Evolutionary conservation across 192 early-diverging fungal genomes (phyloP).

Genomic region (Nowakowskiella sp.): DNA sequence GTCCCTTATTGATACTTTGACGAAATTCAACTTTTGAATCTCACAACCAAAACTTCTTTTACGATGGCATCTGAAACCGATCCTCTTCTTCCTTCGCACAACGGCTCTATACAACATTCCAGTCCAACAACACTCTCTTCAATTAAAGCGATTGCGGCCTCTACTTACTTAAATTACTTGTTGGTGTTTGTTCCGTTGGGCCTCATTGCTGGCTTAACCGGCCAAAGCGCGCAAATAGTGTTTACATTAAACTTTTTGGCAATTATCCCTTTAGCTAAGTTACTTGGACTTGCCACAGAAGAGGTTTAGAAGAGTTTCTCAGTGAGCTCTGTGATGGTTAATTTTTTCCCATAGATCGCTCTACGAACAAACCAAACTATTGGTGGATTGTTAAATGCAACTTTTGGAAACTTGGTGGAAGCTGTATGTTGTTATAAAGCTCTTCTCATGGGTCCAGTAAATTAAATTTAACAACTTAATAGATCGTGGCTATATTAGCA

Average conservation of each 20-base stretch:
- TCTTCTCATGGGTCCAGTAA: too few species aligned
- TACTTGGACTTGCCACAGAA: conserved; percentile 84
- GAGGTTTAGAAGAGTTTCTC: too few species aligned
- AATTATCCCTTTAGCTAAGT: conserved; percentile 80
- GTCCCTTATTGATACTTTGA: too few species aligned
- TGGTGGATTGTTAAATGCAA: conserved; percentile 75
- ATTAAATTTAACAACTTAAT: too few species aligned
- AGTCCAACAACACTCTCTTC: conserved; percentile 31
- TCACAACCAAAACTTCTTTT: too few species aligned
- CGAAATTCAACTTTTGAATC: too few species aligned
- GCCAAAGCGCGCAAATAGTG: conserved; percentile 53
- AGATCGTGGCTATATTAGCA: conserved; percentile 74
- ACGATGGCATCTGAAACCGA: too few species aligned
- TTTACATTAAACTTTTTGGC: conserved; percentile 85
- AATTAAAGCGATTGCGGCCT: conserved; percentile 34
- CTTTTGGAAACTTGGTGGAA: conserved; percentile 83
- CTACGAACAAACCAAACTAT: conserved; percentile 65
- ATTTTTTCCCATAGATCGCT: too few species aligned
- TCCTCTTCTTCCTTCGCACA: too few species aligned
- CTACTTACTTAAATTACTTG: conserved; percentile 61
- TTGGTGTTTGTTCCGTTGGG: conserved; percentile 76
- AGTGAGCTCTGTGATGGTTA: too few species aligned
- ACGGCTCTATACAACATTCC: too few species aligned
- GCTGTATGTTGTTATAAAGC: too few species aligned
- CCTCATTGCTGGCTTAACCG: conserved; percentile 48